A percentile compares a stretch with the other conserved stretches of the same genome.
Conservation (phyloP, 1,284 basidiomycete species). For the Porphyrellus sp. region DNA sequence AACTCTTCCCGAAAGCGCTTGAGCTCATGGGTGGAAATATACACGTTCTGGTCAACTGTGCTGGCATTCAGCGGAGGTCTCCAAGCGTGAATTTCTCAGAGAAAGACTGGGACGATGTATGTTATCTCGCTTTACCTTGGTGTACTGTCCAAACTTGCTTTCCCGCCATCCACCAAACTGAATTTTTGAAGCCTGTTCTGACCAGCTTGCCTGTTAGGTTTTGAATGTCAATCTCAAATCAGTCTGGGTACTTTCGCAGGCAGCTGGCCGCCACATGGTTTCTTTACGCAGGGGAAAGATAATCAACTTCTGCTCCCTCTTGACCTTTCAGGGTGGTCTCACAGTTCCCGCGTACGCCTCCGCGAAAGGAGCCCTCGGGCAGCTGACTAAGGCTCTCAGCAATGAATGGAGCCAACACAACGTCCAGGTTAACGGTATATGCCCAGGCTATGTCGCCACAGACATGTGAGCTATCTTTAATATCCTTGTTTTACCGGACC, state of each 20-base stretch:
- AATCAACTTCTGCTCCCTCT: constrained; percentile 77
- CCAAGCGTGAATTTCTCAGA: constrained; percentile 83
- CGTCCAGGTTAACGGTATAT: constrained; percentile 88
- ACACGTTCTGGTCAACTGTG: constrained; percentile 91
- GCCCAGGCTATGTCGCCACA: constrained; percentile 90
- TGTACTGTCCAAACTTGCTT: constrained; percentile 7
- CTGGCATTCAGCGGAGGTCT: constrained; percentile 87
- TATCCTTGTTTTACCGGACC: constrained; percentile 8
- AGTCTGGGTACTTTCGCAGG: constrained; percentile 72
- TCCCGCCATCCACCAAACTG: constrained; percentile 14
- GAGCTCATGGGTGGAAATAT: constrained; percentile 63
- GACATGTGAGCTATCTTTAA: constrained; percentile 62
- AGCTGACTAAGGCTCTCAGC: constrained; percentile 67
- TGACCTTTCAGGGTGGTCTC: constrained; percentile 78
- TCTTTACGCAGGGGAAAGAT: constrained; percentile 72
- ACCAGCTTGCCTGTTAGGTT: constrained; percentile 46
- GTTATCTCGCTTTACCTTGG: constrained; percentile 30
- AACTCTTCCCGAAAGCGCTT: constrained; percentile 63
- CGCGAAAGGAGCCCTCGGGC: constrained; percentile 83
- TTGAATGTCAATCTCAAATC: constrained; percentile 78
- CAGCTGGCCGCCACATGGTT: constrained; percentile 79
- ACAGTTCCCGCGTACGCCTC: constrained; percentile 91
- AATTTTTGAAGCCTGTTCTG: constrained; percentile 12
- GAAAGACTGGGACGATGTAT: constrained; percentile 86
- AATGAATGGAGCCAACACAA: constrained; percentile 76